phyloP scores from a whole-genome alignment of 768 basidiomycete genomes.

The Lactarius sp. region DNA sequence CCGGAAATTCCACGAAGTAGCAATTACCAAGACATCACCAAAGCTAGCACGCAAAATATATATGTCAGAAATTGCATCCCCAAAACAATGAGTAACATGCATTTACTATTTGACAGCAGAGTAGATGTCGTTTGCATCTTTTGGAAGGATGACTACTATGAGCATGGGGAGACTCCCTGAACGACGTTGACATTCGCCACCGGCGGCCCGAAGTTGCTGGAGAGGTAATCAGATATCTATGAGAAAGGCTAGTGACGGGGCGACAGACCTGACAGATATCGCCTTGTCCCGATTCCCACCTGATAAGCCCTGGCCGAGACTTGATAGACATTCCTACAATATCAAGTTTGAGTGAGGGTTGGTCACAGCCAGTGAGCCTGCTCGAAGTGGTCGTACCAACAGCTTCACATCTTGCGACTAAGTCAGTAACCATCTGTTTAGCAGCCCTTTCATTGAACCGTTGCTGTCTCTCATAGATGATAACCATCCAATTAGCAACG shows the following conservation, averaged over 20 bases:
- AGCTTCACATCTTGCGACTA: slow-evolving; percentile 44
- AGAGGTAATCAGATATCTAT: neutral
- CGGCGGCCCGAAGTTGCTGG: slow-evolving; percentile 49
- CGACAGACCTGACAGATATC: slow-evolving; percentile 33
- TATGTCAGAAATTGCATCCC: neutral
- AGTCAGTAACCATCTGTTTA: slow-evolving; percentile 49
- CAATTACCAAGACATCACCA: slow-evolving; percentile 56
- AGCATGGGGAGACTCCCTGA: slow-evolving; percentile 42
- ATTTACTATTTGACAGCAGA: slow-evolving; percentile 73
- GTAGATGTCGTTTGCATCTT: slow-evolving; percentile 72
- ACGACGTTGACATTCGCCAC: slow-evolving; percentile 38
- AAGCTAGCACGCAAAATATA: slow-evolving; percentile 43
- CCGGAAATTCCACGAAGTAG: neutral
- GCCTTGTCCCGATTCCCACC: slow-evolving; percentile 49
- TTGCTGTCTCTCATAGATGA: slow-evolving; percentile 59
- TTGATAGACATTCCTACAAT: slow-evolving; percentile 53
- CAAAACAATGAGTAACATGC: neutral
- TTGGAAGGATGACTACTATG: slow-evolving; percentile 67
- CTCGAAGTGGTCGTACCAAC: slow-evolving; percentile 47
- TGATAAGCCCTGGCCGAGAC: slow-evolving; percentile 33
- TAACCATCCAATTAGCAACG: slow-evolving; percentile 57
- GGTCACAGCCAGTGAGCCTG: neutral
- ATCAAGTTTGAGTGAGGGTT: neutral
- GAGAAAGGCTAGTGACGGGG: neutral
- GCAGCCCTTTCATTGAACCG: slow-evolving; percentile 50